phyloP scores from a whole-genome alignment of 805 yeast species.

The Ogataea nitratoaversa region DNA sequence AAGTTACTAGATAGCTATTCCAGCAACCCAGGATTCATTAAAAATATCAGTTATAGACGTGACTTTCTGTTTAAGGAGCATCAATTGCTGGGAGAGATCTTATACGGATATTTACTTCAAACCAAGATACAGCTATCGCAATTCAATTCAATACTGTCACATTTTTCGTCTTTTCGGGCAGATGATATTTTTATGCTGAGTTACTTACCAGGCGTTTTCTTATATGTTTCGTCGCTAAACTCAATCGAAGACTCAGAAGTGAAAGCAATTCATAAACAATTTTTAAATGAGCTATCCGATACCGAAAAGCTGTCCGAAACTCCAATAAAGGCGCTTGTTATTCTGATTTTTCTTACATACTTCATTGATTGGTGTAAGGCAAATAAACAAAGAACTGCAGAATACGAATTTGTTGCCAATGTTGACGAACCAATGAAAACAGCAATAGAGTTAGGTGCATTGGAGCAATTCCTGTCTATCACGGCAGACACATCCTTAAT shows the following conservation, averaged over 20 bases:
- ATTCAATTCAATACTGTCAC: constrained; percentile 39
- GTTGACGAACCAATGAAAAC: constrained; percentile 57
- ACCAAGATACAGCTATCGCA: constrained; percentile 31
- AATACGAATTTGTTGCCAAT: constrained; percentile 41
- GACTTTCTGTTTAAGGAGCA: constrained; percentile 62
- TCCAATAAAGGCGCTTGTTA: constrained; percentile 47
- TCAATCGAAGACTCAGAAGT: constrained; percentile 34
- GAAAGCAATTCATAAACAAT: constrained; percentile 33
- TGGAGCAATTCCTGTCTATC: constrained; percentile 61
- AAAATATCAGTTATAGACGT: constrained; percentile 53
- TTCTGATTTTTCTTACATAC: constrained; percentile 49
- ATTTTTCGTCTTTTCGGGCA: constrained; percentile 44
- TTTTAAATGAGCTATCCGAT: constrained; percentile 34
- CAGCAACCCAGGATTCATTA: constrained; percentile 39
- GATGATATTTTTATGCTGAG: constrained; percentile 65
- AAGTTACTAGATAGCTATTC: constrained; percentile 49
- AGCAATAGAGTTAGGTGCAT: constrained; percentile 60
- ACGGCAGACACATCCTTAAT: constrained; percentile 50
- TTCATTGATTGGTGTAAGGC: constrained; percentile 68
- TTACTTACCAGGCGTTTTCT: constrained; percentile 56
- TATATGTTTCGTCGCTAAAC: constrained; percentile 38
- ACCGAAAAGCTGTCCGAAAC: constrained; percentile 39
- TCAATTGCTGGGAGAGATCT: constrained; percentile 64
- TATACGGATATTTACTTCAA: constrained; percentile 46
- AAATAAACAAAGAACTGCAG: constrained; percentile 36